Conservation (phyloP, 768 basidiomycete genomes). For the Podaxis sp. region DNA sequence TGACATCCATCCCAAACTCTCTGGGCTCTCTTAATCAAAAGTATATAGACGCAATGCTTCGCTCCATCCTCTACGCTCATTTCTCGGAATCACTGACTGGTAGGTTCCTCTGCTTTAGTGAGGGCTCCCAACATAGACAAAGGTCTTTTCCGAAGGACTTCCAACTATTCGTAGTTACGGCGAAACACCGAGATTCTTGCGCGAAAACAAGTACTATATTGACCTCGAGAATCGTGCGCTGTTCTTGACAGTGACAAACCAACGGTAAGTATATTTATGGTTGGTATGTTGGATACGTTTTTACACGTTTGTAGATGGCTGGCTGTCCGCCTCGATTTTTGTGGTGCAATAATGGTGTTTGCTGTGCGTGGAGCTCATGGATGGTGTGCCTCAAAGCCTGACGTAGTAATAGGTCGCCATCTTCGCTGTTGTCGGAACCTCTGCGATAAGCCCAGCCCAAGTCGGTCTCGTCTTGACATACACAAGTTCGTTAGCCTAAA, state of each 20-base stretch:
- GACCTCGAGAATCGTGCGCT: conserved; percentile 75
- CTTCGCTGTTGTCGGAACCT: conserved; percentile 53
- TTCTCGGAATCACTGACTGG: conserved; percentile 75
- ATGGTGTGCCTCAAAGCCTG: background rate
- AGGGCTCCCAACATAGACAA: background rate
- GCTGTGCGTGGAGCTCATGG: conserved; percentile 29
- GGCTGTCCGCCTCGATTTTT: conserved; percentile 64
- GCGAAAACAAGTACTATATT: conserved; percentile 60
- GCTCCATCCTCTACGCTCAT: conserved; percentile 71
- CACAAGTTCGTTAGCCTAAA: conserved; percentile 31
- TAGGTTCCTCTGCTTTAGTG: conserved; percentile 5
- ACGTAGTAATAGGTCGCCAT: conserved; percentile 49
- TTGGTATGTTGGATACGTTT: background rate
- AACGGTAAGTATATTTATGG: conserved; percentile 34
- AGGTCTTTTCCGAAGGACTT: conserved; percentile 30
- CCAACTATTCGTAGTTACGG: conserved; percentile 74
- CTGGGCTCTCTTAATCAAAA: background rate
- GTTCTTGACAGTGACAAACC: conserved; percentile 61
- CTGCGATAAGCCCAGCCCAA: conserved; percentile 58
- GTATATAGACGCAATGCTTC: conserved; percentile 58
- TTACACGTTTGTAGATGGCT: conserved; percentile 46
- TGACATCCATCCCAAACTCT: background rate
- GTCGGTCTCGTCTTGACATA: conserved; percentile 73
- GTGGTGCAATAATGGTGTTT: conserved; percentile 58
- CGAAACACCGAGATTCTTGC: conserved; percentile 54